Percentiles rank a stretch among this genome's conserved stretches.
phyloP scores from a whole-genome alignment of 1,284 basidiomycete species.

The Moesziomyces antarcticus region DNA sequence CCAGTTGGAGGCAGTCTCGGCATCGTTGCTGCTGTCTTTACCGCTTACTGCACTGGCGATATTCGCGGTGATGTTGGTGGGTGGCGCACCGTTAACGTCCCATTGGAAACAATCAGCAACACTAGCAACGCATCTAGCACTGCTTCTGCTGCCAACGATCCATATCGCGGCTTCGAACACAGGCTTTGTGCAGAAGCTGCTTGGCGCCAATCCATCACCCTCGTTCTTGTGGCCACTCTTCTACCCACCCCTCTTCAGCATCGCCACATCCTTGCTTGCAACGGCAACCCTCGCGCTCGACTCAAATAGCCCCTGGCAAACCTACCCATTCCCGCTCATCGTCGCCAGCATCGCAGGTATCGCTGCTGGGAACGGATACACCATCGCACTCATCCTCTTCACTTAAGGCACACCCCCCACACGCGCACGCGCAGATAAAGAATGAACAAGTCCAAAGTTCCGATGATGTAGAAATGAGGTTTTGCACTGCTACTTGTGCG shows the following conservation, averaged over 20 bases:
- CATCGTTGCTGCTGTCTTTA: slow-evolving; percentile 8
- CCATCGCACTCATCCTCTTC: slow-evolving; percentile 15
- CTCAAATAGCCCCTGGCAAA: slow-evolving; percentile 27
- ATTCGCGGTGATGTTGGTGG: background rate
- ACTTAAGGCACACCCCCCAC: slow-evolving; percentile 3
- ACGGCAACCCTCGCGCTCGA: slow-evolving; percentile 23
- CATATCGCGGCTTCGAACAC: slow-evolving; percentile 3
- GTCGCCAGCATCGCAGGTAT: slow-evolving; percentile 17
- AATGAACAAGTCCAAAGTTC: no score
- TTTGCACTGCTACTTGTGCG: background rate
- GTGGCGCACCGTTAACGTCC: slow-evolving; percentile 1
- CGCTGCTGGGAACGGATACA: slow-evolving; percentile 6
- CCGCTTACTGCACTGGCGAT: slow-evolving; percentile 1
- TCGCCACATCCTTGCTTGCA: background rate
- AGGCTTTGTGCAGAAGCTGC: slow-evolving; percentile 7
- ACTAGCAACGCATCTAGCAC: slow-evolving; percentile 9
- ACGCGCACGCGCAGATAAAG: no score
- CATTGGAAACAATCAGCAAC: background rate
- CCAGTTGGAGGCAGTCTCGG: slow-evolving; percentile 16
- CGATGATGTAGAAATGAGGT: no score
- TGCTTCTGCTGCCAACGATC: slow-evolving; percentile 7
- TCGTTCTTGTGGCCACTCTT: slow-evolving; percentile 26
- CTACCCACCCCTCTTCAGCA: slow-evolving; percentile 12
- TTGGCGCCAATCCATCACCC: slow-evolving; percentile 20
- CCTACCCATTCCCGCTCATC: slow-evolving; percentile 37